phyloP scores from a whole-genome alignment of 148 eudicot genomes.

The Chenopodium album region DNA sequence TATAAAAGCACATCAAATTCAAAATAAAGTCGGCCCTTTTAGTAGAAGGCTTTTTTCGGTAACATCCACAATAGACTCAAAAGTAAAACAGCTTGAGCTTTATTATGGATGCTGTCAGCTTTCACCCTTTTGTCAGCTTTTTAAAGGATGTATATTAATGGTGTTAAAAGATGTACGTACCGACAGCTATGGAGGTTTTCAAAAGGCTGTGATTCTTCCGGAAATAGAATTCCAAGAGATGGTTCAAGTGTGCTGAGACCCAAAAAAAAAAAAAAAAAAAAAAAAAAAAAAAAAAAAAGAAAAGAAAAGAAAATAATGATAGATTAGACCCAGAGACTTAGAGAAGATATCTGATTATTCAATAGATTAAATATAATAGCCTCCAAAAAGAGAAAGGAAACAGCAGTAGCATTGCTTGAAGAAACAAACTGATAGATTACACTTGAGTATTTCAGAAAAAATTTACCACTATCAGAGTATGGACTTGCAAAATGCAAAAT shows the following conservation, averaged over 20 bases:
- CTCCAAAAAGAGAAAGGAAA: neutral
- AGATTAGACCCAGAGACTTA: neutral
- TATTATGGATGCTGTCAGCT: neutral
- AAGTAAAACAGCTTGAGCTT: too few relatives aligned
- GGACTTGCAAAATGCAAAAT: neutral
- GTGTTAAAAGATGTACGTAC: slow-evolving; percentile 35
- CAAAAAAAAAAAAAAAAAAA: neutral
- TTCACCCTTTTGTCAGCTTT: neutral
- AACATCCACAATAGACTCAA: too few relatives aligned
- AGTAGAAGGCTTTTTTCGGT: neutral
- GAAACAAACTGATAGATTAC: neutral
- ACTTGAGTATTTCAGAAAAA: neutral
- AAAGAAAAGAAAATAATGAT: neutral
- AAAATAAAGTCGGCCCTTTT: neutral
- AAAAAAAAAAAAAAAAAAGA: too few relatives aligned
- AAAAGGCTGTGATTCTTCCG: slow-evolving; percentile 47
- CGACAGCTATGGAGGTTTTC: slow-evolving; percentile 56
- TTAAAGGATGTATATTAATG: neutral
- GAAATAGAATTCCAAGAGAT: slow-evolving; percentile 62
- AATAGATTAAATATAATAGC: neutral
- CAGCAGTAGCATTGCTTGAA: neutral
- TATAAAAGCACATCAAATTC: neutral
- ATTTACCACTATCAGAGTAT: neutral
- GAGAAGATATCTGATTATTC: neutral
- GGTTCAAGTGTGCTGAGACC: slow-evolving; percentile 84